Percentiles rank a stretch among this genome's conserved stretches.
These are phyloP conservation scores for Pseudoscleropodium purum DNA, from an alignment of 225 moss, liverwort and hornwort species.

Conservation along the genomic window DNA sequence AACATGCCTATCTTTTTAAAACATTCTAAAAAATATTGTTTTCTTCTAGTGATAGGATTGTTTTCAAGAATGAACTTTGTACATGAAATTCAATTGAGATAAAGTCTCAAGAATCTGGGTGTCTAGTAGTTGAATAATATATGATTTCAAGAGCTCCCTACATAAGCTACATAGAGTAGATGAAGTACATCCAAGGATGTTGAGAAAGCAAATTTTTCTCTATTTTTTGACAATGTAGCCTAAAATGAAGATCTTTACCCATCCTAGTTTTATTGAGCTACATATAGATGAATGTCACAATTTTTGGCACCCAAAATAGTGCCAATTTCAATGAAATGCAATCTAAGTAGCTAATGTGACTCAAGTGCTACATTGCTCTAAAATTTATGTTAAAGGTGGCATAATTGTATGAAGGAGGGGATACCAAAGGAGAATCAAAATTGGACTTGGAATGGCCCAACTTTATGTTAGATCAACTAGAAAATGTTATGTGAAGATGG, in stretches of 20 bases:
- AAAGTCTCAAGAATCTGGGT: background rate
- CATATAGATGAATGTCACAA: background rate
- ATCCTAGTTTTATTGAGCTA: background rate
- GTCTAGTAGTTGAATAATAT: background rate
- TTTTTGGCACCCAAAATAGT: background rate
- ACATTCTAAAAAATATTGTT: too few species aligned
- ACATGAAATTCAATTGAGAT: background rate
- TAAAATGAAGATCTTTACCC: background rate
- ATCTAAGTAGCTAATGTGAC: background rate
- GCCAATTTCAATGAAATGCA: background rate
- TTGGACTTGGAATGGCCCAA: background rate
- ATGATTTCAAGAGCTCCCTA: background rate
- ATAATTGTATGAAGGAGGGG: background rate
- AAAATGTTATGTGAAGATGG: background rate
- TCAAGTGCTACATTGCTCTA: fast-evolving
- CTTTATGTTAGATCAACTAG: background rate
- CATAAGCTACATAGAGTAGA: background rate
- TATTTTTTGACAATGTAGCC: background rate
- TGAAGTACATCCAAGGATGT: background rate
- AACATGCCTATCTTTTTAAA: too few species aligned
- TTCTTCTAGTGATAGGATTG: too few species aligned
- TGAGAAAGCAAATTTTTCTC: background rate
- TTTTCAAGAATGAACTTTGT: too few species aligned
- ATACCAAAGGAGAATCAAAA: background rate
- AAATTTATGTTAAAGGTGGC: background rate